Evolutionary conservation across 495 filamentous ascomycete genomes (phyloP), one percentile per base, ranked within the genome.

Genomic region (Penicillium samsonianum): DNA sequence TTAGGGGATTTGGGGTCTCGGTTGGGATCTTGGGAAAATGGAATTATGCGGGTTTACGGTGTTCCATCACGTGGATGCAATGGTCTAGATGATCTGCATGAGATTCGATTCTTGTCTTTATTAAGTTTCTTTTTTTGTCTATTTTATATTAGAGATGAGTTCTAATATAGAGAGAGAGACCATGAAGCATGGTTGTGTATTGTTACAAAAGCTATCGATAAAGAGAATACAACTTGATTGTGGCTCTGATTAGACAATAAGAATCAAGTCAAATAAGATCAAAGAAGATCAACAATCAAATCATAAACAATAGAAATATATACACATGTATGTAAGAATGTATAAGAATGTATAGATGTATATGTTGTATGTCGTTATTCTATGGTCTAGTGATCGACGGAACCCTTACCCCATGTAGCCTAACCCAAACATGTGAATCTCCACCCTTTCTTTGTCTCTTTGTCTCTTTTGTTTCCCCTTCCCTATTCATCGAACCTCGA

Each of bases 381-480:
- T 48, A 48, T 48, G 45, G 22, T 41, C 17, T 26, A 16, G 22
- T 10, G 50, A 52, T 52, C 50, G n/a, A 11, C 50, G 12, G 50
- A 52, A 25, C 22, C n/a, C 50, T 8, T 52, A 1, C 50, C 33
- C 7, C 14, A 41, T 52, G 22, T 25, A 35, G 45, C 16, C 17
- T 31, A 52, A 52, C 35, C 50, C 35, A 52, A 52, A 52, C 50
- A 52, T 52, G 50, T 52, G 50, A 52, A 53, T 58, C 58, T 50
- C 57, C 58, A 57, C 53, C 53, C 30, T 33, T 57, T 48, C 50
- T 60, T 50, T 47, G 52, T 41, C 25, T 55, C 42, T 59, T 38
- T 25, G 45, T 48, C 25, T 31, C 49, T 44, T 52, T 33, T 17
- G 35, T 26, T 20, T 50, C 40, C 30, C 26, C 25, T 35, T 55